These are phyloP conservation scores for Aspergillus nanangensis DNA, from an alignment of 495 filamentous ascomycete genomes.

Conservation along the genomic window DNA sequence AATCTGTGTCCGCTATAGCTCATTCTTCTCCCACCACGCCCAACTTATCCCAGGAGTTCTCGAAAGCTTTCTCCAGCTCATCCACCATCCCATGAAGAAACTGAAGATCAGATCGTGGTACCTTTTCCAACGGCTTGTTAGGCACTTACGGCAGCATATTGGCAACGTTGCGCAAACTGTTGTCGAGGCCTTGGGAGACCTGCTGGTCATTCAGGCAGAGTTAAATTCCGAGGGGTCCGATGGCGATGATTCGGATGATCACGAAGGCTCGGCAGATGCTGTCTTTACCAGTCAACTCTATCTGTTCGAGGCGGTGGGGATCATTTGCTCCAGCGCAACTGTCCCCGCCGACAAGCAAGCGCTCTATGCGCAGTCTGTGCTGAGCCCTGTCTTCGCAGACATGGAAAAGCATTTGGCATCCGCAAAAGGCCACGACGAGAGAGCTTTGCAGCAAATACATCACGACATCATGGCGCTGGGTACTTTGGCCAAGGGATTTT, in stretches of 20 bases:
- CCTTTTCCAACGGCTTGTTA: slow-evolving; percentile 89
- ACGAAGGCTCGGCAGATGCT: slow-evolving; percentile 80
- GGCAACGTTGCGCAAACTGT: slow-evolving; percentile 86
- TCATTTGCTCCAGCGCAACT: slow-evolving; percentile 71
- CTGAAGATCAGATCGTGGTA: slow-evolving; percentile 94
- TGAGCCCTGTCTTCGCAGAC: slow-evolving; percentile 79
- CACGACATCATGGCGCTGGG: slow-evolving; percentile 96
- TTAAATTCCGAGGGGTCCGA: slow-evolving; percentile 64
- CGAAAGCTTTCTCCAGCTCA: slow-evolving; percentile 86
- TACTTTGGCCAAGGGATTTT: slow-evolving; percentile 83
- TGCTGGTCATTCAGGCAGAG: slow-evolving; percentile 88
- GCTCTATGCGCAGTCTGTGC: slow-evolving; percentile 75
- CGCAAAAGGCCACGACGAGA: slow-evolving; percentile 75
- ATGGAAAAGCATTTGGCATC: slow-evolving; percentile 70
- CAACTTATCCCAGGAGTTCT: slow-evolving; percentile 76
- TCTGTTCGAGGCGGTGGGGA: slow-evolving; percentile 91
- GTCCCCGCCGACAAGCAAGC: slow-evolving; percentile 79
- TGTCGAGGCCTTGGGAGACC: slow-evolving; percentile 81
- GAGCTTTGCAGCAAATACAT: slow-evolving; percentile 82
- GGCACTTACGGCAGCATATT: slow-evolving; percentile 74
- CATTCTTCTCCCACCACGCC: slow-evolving; percentile 84
- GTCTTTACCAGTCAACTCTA: slow-evolving; percentile 87
- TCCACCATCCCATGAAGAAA: slow-evolving; percentile 79
- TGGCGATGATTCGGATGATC: slow-evolving; percentile 88
- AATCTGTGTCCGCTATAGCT: slow-evolving; percentile 86